A percentile compares a stretch with the other conserved stretches of the same genome.
Conservation (phyloP, 805 yeast species). For the Kluyveromyces dobzhanskii region DNA sequence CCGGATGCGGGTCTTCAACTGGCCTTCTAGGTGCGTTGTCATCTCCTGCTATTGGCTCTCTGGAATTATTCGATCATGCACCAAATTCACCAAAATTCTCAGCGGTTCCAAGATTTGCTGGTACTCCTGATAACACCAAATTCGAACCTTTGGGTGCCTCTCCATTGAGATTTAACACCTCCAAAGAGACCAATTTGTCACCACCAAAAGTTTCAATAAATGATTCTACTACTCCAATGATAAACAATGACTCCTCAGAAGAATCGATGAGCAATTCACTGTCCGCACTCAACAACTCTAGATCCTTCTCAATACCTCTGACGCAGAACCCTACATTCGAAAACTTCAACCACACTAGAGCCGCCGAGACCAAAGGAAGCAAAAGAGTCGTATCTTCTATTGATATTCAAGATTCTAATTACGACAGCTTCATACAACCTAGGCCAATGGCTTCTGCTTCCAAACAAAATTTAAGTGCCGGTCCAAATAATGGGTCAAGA, state of each 20-base stretch:
- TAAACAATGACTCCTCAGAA: slow-evolving; percentile 6
- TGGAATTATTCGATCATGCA: slow-evolving; percentile 25
- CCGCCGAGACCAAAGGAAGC: neutral
- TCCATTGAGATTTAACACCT: slow-evolving; percentile 8
- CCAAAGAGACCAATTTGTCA: neutral
- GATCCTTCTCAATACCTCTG: slow-evolving; percentile 2
- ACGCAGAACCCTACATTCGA: neutral
- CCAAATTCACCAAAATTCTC: slow-evolving; percentile 7
- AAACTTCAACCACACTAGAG: too few relatives aligned
- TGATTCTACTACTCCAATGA: neutral
- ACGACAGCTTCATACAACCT: slow-evolving; percentile 5
- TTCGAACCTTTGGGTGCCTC: slow-evolving; percentile 12
- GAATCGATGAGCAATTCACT: slow-evolving; percentile 9
- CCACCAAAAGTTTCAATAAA: neutral
- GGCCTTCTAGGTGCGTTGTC: slow-evolving; percentile 53
- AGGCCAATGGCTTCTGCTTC: neutral
- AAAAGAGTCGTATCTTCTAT: slow-evolving; percentile 4
- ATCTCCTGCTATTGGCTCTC: slow-evolving; percentile 37
- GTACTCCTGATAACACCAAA: slow-evolving; percentile 25
- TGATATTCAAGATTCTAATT: slow-evolving; percentile 10
- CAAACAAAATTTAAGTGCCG: neutral
- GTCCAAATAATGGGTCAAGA: slow-evolving; percentile 1
- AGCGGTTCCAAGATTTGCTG: slow-evolving; percentile 26
- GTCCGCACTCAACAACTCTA: slow-evolving; percentile 5
- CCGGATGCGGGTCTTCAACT: slow-evolving; percentile 67